These are phyloP conservation scores for Neurospora discreta DNA, from an alignment of 495 filamentous ascomycete genomes.

Conservation along the genomic window DNA sequence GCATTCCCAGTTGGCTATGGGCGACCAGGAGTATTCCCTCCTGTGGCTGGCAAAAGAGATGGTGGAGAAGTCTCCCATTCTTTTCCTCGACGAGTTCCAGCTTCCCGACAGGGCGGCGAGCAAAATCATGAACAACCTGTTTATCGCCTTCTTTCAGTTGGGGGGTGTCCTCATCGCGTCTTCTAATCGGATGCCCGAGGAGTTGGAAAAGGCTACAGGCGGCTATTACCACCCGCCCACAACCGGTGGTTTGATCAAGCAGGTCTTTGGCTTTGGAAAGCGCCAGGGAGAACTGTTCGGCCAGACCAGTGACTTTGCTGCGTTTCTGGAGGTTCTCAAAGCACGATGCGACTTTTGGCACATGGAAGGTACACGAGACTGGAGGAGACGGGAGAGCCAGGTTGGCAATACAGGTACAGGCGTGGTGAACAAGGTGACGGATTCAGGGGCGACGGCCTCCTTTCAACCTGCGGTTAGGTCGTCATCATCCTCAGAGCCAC, in stretches of 20 bases:
- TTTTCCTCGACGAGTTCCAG: conserved; percentile 69
- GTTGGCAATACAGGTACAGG: background rate
- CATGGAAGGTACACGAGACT: conserved; percentile 56
- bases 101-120: conserved; percentile 56
- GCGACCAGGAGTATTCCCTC: conserved; percentile 41
- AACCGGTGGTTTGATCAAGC: conserved; percentile 37
- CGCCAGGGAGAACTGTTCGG: conserved; percentile 32
- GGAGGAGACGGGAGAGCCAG: conserved; percentile 42
- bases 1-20: conserved; percentile 10
- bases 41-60: conserved; percentile 57
- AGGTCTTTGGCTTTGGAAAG: conserved; percentile 24
- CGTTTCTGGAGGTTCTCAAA: conserved; percentile 55
- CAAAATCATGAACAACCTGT: conserved; percentile 58
- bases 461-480: background rate
- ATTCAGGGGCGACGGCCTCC: background rate
- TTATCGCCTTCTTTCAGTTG: conserved; percentile 62
- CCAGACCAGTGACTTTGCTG: conserved; percentile 50
- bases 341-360: conserved; percentile 62
- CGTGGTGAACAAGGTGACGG: background rate
- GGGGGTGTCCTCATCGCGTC: conserved; percentile 63
- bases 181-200: conserved; percentile 64
- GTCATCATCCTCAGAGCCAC: background rate
- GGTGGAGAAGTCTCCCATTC: conserved; percentile 52
- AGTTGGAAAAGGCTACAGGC: conserved; percentile 56
- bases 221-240: conserved; percentile 43